Percentiles rank a stretch among this genome's conserved stretches.
phyloP scores from a whole-genome alignment of 2,329 filamentous ascomycete genomes.

The Neonectria hederae region DNA sequence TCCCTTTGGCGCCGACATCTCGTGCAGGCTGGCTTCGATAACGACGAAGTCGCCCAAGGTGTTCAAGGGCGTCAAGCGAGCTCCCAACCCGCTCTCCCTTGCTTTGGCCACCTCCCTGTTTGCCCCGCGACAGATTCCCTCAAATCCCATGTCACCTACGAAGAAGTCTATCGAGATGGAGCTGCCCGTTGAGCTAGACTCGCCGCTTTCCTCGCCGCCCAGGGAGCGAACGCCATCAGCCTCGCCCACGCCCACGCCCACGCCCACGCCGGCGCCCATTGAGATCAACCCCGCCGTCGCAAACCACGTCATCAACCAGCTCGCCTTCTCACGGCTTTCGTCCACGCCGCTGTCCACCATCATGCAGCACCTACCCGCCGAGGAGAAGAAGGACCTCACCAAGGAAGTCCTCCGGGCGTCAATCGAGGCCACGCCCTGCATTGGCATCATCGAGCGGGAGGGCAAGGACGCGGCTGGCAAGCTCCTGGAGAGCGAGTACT shows the following conservation, averaged over 20 bases:
- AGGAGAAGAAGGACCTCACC: conserved; percentile 67
- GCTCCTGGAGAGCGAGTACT: conserved; percentile 93
- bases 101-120: conserved; percentile 39
- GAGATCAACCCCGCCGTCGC: conserved; percentile 60
- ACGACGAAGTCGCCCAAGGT: conserved; percentile 71
- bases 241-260: conserved; percentile 32
- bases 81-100: conserved; percentile 30
- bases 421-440: conserved; percentile 78
- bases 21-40: conserved; percentile 84
- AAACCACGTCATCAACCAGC: conserved; percentile 94
- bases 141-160: conserved; percentile 37
- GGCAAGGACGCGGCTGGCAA: conserved; percentile 98
- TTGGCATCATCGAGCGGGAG: conserved; percentile 88
- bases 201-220: conserved; percentile 42
- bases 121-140: conserved; percentile 36
- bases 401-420: conserved; percentile 73
- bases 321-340: conserved; percentile 92
- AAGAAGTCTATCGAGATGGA: conserved; percentile 23
- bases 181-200: conserved; percentile 25
- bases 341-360: conserved; percentile 92
- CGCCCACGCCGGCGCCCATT: conserved; percentile 36
- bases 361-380: conserved; percentile 81
- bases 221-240: conserved; percentile 22
- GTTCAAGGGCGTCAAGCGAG: conserved; percentile 38
- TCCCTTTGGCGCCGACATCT: conserved; percentile 85